These are phyloP conservation scores for Hirsutella thompsonii DNA, from an alignment of 2,329 filamentous ascomycete species.

Conservation along the genomic window DNA sequence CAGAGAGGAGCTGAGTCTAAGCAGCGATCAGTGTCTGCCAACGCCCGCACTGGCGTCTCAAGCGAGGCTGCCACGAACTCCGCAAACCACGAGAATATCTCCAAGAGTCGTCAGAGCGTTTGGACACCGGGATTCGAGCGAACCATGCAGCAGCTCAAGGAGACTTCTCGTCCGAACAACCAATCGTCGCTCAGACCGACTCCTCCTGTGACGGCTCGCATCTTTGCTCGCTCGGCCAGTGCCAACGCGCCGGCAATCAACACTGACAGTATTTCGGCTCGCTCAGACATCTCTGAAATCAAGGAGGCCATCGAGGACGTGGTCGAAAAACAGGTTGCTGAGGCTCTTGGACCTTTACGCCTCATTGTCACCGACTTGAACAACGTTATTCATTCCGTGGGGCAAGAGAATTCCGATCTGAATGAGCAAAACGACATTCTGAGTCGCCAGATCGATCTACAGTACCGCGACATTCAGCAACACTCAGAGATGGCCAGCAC, in stretches of 20 bases:
- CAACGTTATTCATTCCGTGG: background rate
- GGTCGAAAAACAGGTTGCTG: slow-evolving; percentile 17
- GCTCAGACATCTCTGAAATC: background rate
- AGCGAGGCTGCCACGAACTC: background rate
- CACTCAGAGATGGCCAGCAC: slow-evolving; percentile 7
- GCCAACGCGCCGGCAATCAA: background rate
- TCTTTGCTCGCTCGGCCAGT: background rate
- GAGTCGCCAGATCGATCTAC: slow-evolving; percentile 14
- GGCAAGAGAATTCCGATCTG: slow-evolving; percentile 7
- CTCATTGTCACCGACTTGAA: slow-evolving; percentile 11
- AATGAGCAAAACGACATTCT: slow-evolving; percentile 13
- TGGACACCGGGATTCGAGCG: slow-evolving; percentile 2
- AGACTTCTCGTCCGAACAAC: background rate
- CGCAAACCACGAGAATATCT: background rate
- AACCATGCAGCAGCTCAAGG: slow-evolving; percentile 1
- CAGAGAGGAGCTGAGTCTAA: background rate
- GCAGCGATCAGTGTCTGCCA: background rate
- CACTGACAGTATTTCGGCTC: background rate
- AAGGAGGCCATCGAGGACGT: slow-evolving; percentile 15
- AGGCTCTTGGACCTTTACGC: slow-evolving; percentile 16
- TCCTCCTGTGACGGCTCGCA: background rate
- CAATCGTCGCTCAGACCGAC: background rate
- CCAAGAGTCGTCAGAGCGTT: background rate
- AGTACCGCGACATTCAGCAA: slow-evolving; percentile 9
- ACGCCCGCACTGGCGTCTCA: background rate